Evolutionary conservation across 805 yeast species (phyloP).

Genomic region (Priceomyces carsonii): DNA sequence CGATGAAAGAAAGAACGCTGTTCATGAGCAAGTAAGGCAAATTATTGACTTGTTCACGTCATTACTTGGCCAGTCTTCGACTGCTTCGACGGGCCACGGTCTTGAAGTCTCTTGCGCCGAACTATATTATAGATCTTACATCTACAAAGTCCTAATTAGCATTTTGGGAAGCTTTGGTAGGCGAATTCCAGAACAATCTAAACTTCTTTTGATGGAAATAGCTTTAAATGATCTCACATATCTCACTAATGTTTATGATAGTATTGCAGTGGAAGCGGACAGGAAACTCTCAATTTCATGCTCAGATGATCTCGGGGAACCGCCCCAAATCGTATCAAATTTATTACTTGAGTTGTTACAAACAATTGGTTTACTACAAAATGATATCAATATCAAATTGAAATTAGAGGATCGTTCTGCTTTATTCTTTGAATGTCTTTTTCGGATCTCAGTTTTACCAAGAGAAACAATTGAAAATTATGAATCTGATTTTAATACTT

Average conservation of each 20-base stretch:
- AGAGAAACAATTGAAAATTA: slow-evolving; percentile 47
- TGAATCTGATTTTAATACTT: slow-evolving; percentile 62
- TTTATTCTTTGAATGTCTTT: slow-evolving; percentile 26
- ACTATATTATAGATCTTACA: slow-evolving; percentile 24
- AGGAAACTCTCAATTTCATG: slow-evolving; percentile 5
- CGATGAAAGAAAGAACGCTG: slow-evolving; percentile 35
- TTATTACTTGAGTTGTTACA: slow-evolving; percentile 33
- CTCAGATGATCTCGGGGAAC: slow-evolving; percentile 18
- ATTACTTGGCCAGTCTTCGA: slow-evolving; percentile 17
- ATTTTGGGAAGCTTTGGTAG: slow-evolving; percentile 30
- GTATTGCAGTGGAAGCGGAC: slow-evolving; percentile 12
- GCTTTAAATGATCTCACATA: slow-evolving; percentile 25
- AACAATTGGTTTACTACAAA: slow-evolving; percentile 31
- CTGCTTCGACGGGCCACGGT: neutral
- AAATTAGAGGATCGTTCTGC: slow-evolving; percentile 19
- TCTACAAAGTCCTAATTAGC: slow-evolving; percentile 25
- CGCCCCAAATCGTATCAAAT: slow-evolving; percentile 17
- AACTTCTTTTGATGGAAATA: slow-evolving; percentile 12
- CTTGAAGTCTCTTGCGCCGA: slow-evolving; percentile 9
- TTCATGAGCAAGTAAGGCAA: slow-evolving; percentile 23
- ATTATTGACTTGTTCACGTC: slow-evolving; percentile 18
- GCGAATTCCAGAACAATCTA: slow-evolving; percentile 18
- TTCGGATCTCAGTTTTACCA: slow-evolving; percentile 43
- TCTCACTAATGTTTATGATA: slow-evolving; percentile 14
- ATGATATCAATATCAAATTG: slow-evolving; percentile 18